A percentile compares a stretch with the other conserved stretches of the same genome.
These are phyloP conservation scores for Salix koriyanagi DNA, from an alignment of 345 rosid species.

Conservation along the genomic window DNA sequence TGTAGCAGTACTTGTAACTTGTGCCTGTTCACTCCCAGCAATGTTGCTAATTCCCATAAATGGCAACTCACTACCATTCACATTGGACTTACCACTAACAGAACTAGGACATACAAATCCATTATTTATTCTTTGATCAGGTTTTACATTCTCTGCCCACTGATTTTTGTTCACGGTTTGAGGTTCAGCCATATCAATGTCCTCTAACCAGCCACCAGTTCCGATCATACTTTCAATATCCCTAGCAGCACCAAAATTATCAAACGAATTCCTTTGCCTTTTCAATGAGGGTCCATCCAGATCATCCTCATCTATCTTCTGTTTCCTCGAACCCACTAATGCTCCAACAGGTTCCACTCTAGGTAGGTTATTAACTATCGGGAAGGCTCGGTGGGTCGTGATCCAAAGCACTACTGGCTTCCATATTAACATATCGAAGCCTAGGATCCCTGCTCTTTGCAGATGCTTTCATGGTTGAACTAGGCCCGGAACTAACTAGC, in stretches of 20 bases:
- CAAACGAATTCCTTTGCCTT: slow-evolving; percentile 48
- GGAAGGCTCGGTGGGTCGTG: slow-evolving; percentile 26
- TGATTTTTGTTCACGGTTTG: slow-evolving; percentile 30
- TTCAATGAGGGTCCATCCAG: slow-evolving; percentile 54
- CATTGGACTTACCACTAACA: slow-evolving; percentile 29
- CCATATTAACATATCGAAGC: slow-evolving; percentile 58
- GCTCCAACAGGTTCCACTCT: slow-evolving; percentile 43
- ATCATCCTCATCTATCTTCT: slow-evolving; percentile 49
- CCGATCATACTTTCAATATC: slow-evolving; percentile 38
- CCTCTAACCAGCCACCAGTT: slow-evolving; percentile 74
- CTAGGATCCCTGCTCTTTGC: slow-evolving; percentile 90
- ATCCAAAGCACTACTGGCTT: slow-evolving; percentile 38
- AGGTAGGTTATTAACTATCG: slow-evolving; percentile 22
- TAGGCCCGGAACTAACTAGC: slow-evolving; percentile 30
- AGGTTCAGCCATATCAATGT: slow-evolving; percentile 37
- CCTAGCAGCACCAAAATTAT: slow-evolving; percentile 28
- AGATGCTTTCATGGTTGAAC: slow-evolving; percentile 43
- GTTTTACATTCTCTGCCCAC: slow-evolving; percentile 22
- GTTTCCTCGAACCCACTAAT: slow-evolving; percentile 50
- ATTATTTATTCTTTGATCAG: slow-evolving; percentile 41
- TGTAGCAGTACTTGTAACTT: not conserved
- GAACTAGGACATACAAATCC: slow-evolving; percentile 32
- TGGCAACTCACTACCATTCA: slow-evolving; percentile 23
- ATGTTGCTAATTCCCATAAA: slow-evolving; percentile 26
- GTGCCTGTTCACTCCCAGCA: slow-evolving; percentile 6